Conservation (phyloP, 345 rosid species). For the Anacardium occidentale region DNA sequence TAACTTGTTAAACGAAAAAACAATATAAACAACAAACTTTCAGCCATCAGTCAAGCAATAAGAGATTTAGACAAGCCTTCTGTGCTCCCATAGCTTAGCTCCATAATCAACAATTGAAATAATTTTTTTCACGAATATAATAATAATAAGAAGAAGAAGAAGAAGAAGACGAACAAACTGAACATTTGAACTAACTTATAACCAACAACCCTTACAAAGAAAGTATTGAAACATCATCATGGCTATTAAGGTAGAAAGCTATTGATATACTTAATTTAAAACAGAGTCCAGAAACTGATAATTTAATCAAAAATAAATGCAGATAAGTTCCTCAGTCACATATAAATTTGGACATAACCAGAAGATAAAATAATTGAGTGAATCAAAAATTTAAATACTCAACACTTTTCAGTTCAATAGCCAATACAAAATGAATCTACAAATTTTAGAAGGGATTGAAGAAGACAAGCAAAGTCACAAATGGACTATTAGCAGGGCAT, state of each 20-base stretch:
- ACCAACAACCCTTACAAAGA: neutral
- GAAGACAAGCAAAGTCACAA: neutral
- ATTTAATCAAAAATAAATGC: neutral
- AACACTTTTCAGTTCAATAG: neutral
- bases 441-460: neutral
- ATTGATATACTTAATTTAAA: neutral
- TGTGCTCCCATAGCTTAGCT: neutral
- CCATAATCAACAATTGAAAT: conserved; percentile 3
- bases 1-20: neutral
- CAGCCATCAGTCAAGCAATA: neutral
- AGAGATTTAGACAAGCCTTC: neutral
- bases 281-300: neutral
- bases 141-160: too few species aligned
- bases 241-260: neutral
- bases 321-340: neutral
- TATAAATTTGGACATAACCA: neutral
- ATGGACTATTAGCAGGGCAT: neutral
- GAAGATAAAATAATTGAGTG: neutral
- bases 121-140: too few species aligned
- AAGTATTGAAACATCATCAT: neutral
- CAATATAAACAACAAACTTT: neutral
- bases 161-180: too few species aligned
- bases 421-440: neutral
- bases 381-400: neutral
- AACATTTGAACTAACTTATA: neutral